Conservation (phyloP, 495 filamentous ascomycete genomes). For the Tetracladium marchalianum region DNA sequence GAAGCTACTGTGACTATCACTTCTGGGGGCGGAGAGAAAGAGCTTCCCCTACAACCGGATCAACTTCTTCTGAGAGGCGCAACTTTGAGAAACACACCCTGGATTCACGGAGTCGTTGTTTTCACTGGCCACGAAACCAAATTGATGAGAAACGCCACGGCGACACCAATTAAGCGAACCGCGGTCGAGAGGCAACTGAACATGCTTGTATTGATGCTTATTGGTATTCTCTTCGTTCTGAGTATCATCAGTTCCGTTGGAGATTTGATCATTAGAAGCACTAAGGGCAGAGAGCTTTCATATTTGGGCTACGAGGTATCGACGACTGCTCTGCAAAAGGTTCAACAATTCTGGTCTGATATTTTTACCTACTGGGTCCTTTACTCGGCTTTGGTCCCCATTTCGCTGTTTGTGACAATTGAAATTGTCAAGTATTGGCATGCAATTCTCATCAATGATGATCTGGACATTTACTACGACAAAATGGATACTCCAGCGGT, state of each 20-base stretch:
- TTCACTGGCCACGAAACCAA: constrained; percentile 99
- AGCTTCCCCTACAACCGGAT: constrained; percentile 62
- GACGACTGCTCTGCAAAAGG: constrained; percentile 36
- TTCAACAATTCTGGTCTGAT: constrained; percentile 82
- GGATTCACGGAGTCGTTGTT: constrained; percentile 93
- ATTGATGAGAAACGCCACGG: constrained; percentile 96
- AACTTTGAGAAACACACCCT: constrained; percentile 91
- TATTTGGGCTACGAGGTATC: constrained; percentile 59
- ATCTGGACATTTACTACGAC: constrained; percentile 97
- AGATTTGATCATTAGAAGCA: constrained; percentile 69
- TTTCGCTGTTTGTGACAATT: constrained; percentile 95
- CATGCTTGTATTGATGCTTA: constrained; percentile 80
- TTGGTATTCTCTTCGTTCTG: constrained; percentile 71
- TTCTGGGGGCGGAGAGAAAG: constrained; percentile 90
- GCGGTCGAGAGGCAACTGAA: constrained; percentile 92
- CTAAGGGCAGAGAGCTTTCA: constrained; percentile 42
- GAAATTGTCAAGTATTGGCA: constrained; percentile 98
- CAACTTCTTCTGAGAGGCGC: constrained; percentile 87
- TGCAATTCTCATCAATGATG: constrained; percentile 92
- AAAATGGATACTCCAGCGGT: constrained; percentile 91
- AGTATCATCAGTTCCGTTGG: constrained; percentile 86
- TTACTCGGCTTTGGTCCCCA: constrained; percentile 95
- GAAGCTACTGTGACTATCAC: constrained; percentile 93
- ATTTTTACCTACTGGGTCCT: constrained; percentile 98
- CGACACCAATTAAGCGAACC: constrained; percentile 94